phyloP scores from a whole-genome alignment of 2,329 filamentous ascomycete species.

The Thermomyces lanuginosus region DNA sequence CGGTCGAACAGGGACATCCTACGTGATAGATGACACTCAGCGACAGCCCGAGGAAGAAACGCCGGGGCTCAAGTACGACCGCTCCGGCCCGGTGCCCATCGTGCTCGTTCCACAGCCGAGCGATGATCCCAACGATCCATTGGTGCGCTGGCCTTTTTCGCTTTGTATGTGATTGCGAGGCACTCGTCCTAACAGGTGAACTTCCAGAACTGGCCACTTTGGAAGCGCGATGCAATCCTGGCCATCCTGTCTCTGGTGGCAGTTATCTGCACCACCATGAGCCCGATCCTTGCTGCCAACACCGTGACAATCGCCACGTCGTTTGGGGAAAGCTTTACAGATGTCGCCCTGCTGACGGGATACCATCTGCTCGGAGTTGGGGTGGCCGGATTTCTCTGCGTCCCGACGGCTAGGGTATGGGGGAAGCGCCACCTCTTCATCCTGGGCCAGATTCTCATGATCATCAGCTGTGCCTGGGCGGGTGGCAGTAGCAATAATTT shows the following conservation, averaged over 20 bases:
- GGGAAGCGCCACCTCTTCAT: constrained; percentile 83
- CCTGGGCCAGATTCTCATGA: constrained; percentile 55
- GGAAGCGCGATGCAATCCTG: constrained; percentile 69
- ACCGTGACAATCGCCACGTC: constrained; percentile 59
- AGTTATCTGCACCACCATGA: constrained; percentile 69
- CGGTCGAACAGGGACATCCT: constrained; percentile 23
- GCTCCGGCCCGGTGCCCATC: constrained; percentile 47
- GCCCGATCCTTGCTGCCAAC: constrained; percentile 75
- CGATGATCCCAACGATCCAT: constrained; percentile 77
- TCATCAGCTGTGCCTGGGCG: constrained; percentile 62
- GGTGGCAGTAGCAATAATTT: constrained; percentile 54
- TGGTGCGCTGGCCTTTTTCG: constrained; percentile 36
- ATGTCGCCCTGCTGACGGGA: constrained; percentile 67
- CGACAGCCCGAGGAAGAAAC: constrained; percentile 6
- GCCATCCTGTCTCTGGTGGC: constrained; percentile 61
- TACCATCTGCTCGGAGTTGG: constrained; percentile 77
- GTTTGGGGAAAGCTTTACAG: constrained; percentile 51
- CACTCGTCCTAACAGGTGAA: constrained; percentile 6
- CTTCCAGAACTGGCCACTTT: constrained; percentile 72
- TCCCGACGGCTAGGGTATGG: constrained; percentile 77
- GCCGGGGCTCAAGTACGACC: constrained; percentile 53
- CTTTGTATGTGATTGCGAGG: constrained; percentile 1
- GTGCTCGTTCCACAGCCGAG: constrained; percentile 83
- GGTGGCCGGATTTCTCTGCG: constrained; percentile 65
- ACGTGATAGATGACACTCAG: constrained; percentile 45